Conservation (phyloP, 441 rosid genomes). For the Rhodomyrtus psidioides region DNA sequence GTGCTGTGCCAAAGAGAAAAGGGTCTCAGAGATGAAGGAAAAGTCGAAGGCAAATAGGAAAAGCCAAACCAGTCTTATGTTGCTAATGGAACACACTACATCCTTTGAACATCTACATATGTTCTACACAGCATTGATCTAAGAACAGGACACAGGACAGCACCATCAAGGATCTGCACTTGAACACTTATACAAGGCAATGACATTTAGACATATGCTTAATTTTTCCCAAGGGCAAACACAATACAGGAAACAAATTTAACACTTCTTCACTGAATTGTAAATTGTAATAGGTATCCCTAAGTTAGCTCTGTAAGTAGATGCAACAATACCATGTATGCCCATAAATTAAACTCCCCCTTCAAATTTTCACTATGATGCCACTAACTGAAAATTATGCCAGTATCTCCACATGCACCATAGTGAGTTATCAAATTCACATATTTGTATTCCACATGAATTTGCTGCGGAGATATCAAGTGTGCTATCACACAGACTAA, state of each 20-base stretch:
- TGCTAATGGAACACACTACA: background rate
- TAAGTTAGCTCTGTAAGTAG: background rate
- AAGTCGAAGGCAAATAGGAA: background rate
- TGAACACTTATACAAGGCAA: background rate
- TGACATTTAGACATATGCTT: background rate
- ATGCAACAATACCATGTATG: background rate
- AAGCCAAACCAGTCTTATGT: background rate
- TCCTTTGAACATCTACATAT: background rate
- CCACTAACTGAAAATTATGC: background rate
- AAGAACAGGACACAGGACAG: background rate
- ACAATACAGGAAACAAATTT: background rate
- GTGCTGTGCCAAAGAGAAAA: conserved; percentile 42
- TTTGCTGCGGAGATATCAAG: background rate
- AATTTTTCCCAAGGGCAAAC: background rate
- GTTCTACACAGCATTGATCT: background rate
- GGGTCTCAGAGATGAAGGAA: background rate
- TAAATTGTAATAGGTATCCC: background rate
- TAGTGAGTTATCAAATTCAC: background rate
- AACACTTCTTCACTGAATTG: background rate
- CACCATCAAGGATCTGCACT: background rate
- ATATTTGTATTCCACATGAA: background rate
- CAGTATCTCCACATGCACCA: background rate
- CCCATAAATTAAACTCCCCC: background rate
- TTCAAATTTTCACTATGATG: background rate
- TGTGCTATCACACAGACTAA: background rate